Percentiles rank a stretch among this genome's conserved stretches.
Conservation (phyloP, 768 basidiomycete species). For the Boletus reticulatus region DNA sequence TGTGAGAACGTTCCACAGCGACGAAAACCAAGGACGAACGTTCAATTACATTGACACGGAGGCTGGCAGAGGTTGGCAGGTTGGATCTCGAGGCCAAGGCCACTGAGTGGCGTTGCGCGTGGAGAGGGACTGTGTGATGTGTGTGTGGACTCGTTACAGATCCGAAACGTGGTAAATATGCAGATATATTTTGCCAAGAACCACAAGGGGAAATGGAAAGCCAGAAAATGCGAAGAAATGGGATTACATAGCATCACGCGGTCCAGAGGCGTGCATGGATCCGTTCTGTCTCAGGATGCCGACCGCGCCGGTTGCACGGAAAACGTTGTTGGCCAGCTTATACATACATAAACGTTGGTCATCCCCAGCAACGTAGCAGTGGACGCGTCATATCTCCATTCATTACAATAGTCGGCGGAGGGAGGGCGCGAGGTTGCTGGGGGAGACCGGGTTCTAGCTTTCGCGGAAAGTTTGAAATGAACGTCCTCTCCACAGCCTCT, state of each 20-base stretch:
- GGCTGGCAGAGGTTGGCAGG: too few relatives aligned
- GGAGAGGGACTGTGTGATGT: neutral
- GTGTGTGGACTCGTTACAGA: conserved; percentile 4
- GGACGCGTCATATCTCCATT: too few relatives aligned
- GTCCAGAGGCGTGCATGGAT: neutral
- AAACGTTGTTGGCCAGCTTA: conserved; percentile 23
- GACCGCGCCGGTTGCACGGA: conserved; percentile 6
- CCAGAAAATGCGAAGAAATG: conserved; percentile 1
- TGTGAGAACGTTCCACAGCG: conserved; percentile 4
- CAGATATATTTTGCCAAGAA: conserved; percentile 6
- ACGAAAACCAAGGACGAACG: neutral
- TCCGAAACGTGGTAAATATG: conserved; percentile 15
- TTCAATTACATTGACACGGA: too few relatives aligned
- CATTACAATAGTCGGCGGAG: neutral
- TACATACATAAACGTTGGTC: conserved; percentile 5
- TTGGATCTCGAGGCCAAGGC: too few relatives aligned
- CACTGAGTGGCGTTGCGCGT: conserved; percentile 1
- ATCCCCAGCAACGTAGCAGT: too few relatives aligned
- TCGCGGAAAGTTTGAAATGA: too few relatives aligned
- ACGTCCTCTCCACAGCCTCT: too few relatives aligned
- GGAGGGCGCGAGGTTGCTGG: neutral
- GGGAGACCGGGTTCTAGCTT: too few relatives aligned
- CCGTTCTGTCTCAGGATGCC: conserved; percentile 17
- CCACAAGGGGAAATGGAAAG: conserved; percentile 10
- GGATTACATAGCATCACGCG: neutral